Conservation (phyloP, 805 yeast genomes). For the Schizosaccharomyces octosporus region DNA sequence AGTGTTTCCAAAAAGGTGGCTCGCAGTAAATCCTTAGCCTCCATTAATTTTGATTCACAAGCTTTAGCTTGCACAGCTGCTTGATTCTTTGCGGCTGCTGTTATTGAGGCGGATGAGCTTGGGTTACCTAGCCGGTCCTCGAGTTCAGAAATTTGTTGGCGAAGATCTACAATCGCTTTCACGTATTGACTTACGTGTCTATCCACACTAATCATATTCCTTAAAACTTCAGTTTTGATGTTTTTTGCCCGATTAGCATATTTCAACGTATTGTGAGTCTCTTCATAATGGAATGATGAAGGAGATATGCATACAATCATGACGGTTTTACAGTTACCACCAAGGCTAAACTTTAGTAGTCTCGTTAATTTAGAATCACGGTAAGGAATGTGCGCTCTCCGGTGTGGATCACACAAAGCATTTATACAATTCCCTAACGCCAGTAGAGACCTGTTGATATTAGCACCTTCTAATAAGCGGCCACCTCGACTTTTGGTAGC, state of each 20-base stretch:
- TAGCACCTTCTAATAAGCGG: slow-evolving; percentile 61
- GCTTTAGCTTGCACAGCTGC: background rate
- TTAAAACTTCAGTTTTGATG: slow-evolving; percentile 51
- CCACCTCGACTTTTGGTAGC: slow-evolving; percentile 59
- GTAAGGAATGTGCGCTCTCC: slow-evolving; percentile 32
- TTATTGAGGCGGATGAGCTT: background rate
- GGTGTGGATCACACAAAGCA: slow-evolving; percentile 25
- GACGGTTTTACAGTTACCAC: slow-evolving; percentile 68
- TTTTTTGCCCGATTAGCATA: slow-evolving; percentile 83
- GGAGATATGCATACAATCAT: slow-evolving; percentile 86
- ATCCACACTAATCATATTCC: slow-evolving; percentile 53
- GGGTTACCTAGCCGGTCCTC: slow-evolving; percentile 13
- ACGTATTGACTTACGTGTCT: slow-evolving; percentile 67
- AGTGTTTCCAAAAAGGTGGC: background rate
- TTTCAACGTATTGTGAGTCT: slow-evolving; percentile 68
- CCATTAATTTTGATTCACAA: background rate
- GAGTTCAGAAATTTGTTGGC: slow-evolving; percentile 45
- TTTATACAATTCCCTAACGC: slow-evolving; percentile 78
- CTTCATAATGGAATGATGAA: slow-evolving; percentile 61
- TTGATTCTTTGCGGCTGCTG: background rate
- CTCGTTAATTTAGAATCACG: slow-evolving; percentile 57
- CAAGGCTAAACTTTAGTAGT: slow-evolving; percentile 59
- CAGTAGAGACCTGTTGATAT: slow-evolving; percentile 69
- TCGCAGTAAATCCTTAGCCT: background rate
- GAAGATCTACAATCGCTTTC: slow-evolving; percentile 63